Evolutionary conservation across 73 alveolate species (phyloP).

Genomic region (Uronychia setigera): DNA sequence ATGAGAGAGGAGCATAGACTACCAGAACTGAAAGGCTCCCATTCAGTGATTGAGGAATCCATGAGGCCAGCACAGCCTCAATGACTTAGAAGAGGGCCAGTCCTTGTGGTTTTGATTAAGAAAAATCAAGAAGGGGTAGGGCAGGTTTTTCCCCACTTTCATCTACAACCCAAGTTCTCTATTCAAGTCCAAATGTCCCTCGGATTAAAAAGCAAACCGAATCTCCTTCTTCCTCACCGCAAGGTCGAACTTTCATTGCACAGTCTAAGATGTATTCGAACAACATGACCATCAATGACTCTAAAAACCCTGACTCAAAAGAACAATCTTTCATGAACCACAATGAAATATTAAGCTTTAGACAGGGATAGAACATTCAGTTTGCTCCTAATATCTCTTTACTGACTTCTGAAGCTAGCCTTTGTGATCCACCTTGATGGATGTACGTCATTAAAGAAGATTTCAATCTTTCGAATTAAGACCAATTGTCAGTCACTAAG

Average conservation of each 20-base stretch:
- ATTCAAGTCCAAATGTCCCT: too few species aligned
- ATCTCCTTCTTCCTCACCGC: too few species aligned
- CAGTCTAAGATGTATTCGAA: too few species aligned
- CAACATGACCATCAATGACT: too few species aligned
- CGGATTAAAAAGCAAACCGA: too few species aligned
- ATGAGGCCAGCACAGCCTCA: not conserved
- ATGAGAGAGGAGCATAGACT: not conserved
- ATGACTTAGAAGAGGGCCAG: too few species aligned
- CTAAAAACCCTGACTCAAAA: too few species aligned
- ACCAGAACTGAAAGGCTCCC: not conserved
- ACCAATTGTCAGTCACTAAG: not conserved
- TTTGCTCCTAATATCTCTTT: not conserved
- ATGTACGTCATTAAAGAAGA: not conserved
- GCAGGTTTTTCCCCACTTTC: too few species aligned
- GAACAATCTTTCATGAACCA: not conserved
- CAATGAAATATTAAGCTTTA: not conserved
- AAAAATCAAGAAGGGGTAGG: too few species aligned
- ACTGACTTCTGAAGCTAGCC: not conserved
- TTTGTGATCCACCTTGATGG: not conserved
- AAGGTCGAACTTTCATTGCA: too few species aligned
- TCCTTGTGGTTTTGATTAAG: too few species aligned
- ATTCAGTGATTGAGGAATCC: not conserved
- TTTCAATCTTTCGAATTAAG: not conserved
- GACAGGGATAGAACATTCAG: not conserved
- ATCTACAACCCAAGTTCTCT: too few species aligned